Percentiles rank a stretch among this genome's conserved stretches.
Conservation (phyloP, 805 yeast genomes). For the Cyberlindnera maclurae region DNA sequence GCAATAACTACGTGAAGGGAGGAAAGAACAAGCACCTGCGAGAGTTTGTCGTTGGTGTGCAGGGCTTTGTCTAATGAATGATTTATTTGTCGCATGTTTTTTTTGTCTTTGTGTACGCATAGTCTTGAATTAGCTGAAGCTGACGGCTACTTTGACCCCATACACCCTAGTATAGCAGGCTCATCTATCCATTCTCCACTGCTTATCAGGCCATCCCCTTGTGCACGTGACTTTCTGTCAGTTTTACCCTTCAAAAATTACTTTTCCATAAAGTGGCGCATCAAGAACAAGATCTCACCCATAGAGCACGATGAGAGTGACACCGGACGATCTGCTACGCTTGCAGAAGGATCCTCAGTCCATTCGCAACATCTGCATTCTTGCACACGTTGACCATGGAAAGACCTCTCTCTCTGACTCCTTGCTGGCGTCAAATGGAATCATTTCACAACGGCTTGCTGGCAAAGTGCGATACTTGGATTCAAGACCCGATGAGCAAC, state of each 20-base stretch:
- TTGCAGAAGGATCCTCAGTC: conserved; percentile 64
- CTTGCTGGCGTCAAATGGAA: conserved; percentile 89
- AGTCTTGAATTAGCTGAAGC: not conserved
- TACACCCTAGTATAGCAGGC: too few relatives aligned
- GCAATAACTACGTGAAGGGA: conserved; percentile 2
- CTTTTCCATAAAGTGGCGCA: too few relatives aligned
- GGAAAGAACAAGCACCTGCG: conserved; percentile 5
- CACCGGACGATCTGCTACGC: conserved; percentile 54
- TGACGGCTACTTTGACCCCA: too few relatives aligned
- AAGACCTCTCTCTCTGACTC: conserved; percentile 94
- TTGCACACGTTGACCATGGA: conserved; percentile 99
- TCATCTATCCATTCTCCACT: too few relatives aligned
- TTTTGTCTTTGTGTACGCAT: not conserved
- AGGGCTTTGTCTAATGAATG: conserved; percentile 5
- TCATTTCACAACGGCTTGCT: conserved; percentile 89
- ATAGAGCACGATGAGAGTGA: conserved; percentile 38
- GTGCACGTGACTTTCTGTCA: too few relatives aligned
- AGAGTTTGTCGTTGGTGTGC: conserved; percentile 8
- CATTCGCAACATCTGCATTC: conserved; percentile 85
- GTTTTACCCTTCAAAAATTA: too few relatives aligned
- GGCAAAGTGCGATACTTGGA: conserved; percentile 92
- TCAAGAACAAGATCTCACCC: not conserved
- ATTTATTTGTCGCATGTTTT: not conserved
- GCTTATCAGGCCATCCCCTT: too few relatives aligned
- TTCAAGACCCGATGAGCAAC: conserved; percentile 91